Evolutionary conservation across 108 stramenopile species (phyloP), one percentile per base, ranked within the genome.

Genomic region (Pseudonitzschia multistriata): DNA sequence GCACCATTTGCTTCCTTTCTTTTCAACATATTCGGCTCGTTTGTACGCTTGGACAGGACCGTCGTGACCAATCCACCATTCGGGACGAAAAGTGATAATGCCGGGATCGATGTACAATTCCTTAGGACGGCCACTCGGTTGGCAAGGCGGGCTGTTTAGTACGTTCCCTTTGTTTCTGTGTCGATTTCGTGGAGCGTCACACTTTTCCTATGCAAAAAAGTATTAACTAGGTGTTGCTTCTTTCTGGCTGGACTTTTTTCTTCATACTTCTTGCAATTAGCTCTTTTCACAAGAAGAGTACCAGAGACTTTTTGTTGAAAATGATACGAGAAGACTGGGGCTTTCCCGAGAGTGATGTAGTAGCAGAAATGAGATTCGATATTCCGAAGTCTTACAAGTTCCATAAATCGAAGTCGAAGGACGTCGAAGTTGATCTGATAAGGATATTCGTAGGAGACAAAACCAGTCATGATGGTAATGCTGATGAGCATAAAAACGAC

Each of bases 301-400:
- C 97, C 0, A 59, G 97, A 31, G 83, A 87, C 28, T 95, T 86
- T 77, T 54, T 94, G 34, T 45, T 89, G 6, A 86, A 87, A 68
- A 66, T 74, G 13, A 65, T 84, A n/a, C 47, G 57, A 65, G 69
- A 74, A n/a, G 74, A 88, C 64, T 96, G 92, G 94, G 85, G 85
- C 7, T 77, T 83, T 5, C 40, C 79, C 49, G 74, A 65, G 11
- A 88, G 73, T 4, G 79, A 86, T 34, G 96, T 97, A 36, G 90
- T 93, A 17, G 98, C 98, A 15, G 82, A 95, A 74, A 93, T 98
- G 84, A 81, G 86, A 37, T 98, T 96, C 70, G 96, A 97, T 60
- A 93, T 98, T 52, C 93, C 93, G 19, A 87, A 90, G 11, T 94
- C 86, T 65, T 97, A 97, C 68, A 88, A 85, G 70, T 96, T 97